Evolutionary conservation across 2,329 filamentous ascomycete species (phyloP).

Genomic region (Fusarium burgessii): DNA sequence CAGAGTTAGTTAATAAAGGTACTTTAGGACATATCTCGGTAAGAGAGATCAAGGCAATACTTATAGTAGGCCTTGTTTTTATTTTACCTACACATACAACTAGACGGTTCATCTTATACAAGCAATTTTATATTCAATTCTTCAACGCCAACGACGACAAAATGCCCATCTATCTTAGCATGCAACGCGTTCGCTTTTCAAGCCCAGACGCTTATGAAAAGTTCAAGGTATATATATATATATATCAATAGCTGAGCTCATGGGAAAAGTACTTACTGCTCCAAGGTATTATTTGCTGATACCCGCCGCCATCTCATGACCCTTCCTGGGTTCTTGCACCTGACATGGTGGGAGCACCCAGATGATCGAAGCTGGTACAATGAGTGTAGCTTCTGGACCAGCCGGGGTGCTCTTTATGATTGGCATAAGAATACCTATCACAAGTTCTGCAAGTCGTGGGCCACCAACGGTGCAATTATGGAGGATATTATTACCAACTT

Average conservation of each 20-base stretch:
- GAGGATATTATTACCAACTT: constrained; percentile 42
- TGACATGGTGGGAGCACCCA: constrained; percentile 35
- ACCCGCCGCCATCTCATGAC: constrained; percentile 32
- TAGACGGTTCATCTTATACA: fast-evolving
- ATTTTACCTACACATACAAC: background rate
- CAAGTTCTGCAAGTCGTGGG: constrained; percentile 38
- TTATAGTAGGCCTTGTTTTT: background rate
- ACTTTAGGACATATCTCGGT: background rate
- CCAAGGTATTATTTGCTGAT: constrained; percentile 27
- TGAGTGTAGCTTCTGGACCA: constrained; percentile 40
- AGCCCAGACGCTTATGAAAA: constrained; percentile 31
- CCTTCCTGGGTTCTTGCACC: constrained; percentile 18
- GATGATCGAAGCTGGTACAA: constrained; percentile 35
- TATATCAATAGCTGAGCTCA: too few species aligned
- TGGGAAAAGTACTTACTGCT: background rate
- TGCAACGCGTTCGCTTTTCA: constrained; percentile 30
- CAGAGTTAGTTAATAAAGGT: fast-evolving
- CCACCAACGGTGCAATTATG: constrained; percentile 33
- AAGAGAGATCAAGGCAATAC: background rate
- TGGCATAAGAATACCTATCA: constrained; percentile 42
- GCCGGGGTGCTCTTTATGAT: constrained; percentile 27
- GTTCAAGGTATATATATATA: constrained; percentile 9
- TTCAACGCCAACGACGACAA: background rate
- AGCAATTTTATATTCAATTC: background rate
- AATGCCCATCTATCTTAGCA: constrained; percentile 28